Evolutionary conservation across 1,139 yeast genomes (phyloP).

Genomic region (Blastobotrys aristatus): DNA sequence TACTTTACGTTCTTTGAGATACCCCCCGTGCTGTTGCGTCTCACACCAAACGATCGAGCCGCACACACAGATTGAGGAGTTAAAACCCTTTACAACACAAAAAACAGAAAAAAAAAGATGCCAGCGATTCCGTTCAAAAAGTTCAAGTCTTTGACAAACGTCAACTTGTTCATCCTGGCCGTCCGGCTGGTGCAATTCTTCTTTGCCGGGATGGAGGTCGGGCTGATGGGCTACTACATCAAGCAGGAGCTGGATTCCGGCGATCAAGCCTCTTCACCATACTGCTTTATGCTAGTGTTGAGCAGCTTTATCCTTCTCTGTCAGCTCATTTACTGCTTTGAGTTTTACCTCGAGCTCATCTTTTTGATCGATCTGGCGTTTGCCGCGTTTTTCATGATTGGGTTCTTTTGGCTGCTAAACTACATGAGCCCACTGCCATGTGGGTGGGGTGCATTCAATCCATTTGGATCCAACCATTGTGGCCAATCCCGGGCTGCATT

Average conservation of each 20-base stretch:
- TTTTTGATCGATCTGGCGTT: constrained; percentile 30
- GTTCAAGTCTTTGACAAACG: constrained; percentile 28
- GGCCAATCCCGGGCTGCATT: constrained; percentile 32
- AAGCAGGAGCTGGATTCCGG: constrained; percentile 21
- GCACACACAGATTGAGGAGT: no score
- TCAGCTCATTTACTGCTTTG: constrained; percentile 31
- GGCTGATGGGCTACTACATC: constrained; percentile 31
- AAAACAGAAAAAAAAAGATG: neutral
- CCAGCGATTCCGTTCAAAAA: constrained; percentile 6
- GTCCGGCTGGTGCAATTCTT: constrained; percentile 32
- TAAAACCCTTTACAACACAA: neutral
- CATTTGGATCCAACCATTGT: constrained; percentile 31
- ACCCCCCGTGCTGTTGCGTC: no score
- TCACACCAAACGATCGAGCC: no score
- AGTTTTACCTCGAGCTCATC: constrained; percentile 22
- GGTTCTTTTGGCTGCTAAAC: constrained; percentile 32
- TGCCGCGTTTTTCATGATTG: constrained; percentile 28
- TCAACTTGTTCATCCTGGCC: constrained; percentile 29
- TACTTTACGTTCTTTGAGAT: no score
- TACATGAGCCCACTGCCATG: constrained; percentile 27
- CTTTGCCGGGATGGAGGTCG: constrained; percentile 32
- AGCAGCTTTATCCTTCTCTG: constrained; percentile 28
- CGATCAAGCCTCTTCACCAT: constrained; percentile 28
- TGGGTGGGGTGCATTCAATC: constrained; percentile 32
- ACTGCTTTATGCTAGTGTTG: constrained; percentile 27